A percentile compares a stretch with the other conserved stretches of the same genome.
These are phyloP conservation scores for Boletus vermiculosoides DNA, from an alignment of 768 basidiomycete species.

Conservation along the genomic window DNA sequence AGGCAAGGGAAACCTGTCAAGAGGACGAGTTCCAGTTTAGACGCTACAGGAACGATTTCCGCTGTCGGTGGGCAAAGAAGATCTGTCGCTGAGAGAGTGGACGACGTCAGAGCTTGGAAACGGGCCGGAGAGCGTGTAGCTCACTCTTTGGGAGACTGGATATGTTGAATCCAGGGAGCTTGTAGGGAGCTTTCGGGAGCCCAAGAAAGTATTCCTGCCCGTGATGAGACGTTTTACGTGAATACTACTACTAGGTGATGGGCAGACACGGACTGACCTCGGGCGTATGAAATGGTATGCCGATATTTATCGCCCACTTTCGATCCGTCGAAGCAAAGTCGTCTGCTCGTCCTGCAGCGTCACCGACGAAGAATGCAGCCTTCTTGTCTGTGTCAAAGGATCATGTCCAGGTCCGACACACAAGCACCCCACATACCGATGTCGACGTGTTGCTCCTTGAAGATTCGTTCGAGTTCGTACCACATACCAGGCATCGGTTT, in stretches of 20 bases:
- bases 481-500: constrained; percentile 92
- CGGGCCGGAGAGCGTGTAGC: constrained; percentile 1
- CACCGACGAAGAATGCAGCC: constrained; percentile 79
- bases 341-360: constrained; percentile 76
- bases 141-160: constrained; percentile 40
- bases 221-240: background rate
- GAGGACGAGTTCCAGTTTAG: constrained; percentile 48
- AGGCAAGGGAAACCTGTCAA: constrained; percentile 62
- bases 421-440: constrained; percentile 52
- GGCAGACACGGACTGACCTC: constrained; percentile 50
- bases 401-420: background rate
- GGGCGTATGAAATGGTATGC: constrained; percentile 75
- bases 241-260: background rate
- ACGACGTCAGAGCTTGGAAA: background rate
- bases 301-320: constrained; percentile 81
- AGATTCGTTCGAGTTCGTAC: constrained; percentile 65
- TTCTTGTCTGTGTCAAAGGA: constrained; percentile 50
- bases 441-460: constrained; percentile 50
- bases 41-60: constrained; percentile 10
- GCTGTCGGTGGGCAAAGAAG: constrained; percentile 17
- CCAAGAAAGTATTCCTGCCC: constrained; percentile 77
- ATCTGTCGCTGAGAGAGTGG: constrained; percentile 40
- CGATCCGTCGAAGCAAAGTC: constrained; percentile 85
- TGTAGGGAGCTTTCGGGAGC: constrained; percentile 40
- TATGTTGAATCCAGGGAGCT: constrained; percentile 68